Percentiles rank a stretch among this genome's conserved stretches.
Conservation (phyloP, 352 stramenopile species). For the Globisporangium ultimum region DNA sequence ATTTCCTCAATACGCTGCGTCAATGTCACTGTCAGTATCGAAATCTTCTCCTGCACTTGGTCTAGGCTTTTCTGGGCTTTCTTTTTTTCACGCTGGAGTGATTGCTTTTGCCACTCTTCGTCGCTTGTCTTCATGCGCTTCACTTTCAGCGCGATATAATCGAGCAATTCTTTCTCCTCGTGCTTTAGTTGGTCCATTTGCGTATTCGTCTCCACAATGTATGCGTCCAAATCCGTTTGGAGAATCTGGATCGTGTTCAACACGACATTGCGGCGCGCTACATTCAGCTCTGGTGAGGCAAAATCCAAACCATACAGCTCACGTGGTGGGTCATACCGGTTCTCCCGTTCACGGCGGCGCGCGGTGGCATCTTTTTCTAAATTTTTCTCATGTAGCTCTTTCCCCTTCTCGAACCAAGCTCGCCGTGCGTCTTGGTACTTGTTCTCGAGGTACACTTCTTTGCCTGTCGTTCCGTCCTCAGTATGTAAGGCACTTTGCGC, state of each 20-base stretch:
- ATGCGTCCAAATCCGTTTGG: slow-evolving; percentile 54
- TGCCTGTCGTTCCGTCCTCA: slow-evolving; percentile 19
- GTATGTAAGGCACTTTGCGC: slow-evolving; percentile 11
- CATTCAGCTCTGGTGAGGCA: slow-evolving; percentile 52
- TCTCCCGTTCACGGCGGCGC: slow-evolving; percentile 25
- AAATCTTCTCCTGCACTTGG: slow-evolving; percentile 49
- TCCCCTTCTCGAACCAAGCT: slow-evolving; percentile 37
- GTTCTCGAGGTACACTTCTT: slow-evolving; percentile 63
- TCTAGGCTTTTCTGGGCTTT: slow-evolving; percentile 65
- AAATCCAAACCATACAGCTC: slow-evolving; percentile 66
- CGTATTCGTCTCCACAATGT: slow-evolving; percentile 57
- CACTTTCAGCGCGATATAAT: slow-evolving; percentile 72
- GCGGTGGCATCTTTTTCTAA: slow-evolving; percentile 29
- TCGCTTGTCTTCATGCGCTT: slow-evolving; percentile 75
- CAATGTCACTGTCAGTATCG: slow-evolving; percentile 36
- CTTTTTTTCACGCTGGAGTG: slow-evolving; percentile 79
- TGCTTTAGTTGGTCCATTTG: slow-evolving; percentile 51
- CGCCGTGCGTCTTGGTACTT: slow-evolving; percentile 57
- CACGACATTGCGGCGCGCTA: slow-evolving; percentile 58
- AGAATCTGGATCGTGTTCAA: slow-evolving; percentile 41
- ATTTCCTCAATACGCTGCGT: slow-evolving; percentile 58
- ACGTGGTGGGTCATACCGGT: slow-evolving; percentile 33
- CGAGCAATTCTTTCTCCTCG: slow-evolving; percentile 64
- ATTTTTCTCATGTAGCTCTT: slow-evolving; percentile 34
- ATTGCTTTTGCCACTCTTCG: slow-evolving; percentile 82